Conservation (phyloP, 2,329 filamentous ascomycete species). For the Rachicladosporium sp. region DNA sequence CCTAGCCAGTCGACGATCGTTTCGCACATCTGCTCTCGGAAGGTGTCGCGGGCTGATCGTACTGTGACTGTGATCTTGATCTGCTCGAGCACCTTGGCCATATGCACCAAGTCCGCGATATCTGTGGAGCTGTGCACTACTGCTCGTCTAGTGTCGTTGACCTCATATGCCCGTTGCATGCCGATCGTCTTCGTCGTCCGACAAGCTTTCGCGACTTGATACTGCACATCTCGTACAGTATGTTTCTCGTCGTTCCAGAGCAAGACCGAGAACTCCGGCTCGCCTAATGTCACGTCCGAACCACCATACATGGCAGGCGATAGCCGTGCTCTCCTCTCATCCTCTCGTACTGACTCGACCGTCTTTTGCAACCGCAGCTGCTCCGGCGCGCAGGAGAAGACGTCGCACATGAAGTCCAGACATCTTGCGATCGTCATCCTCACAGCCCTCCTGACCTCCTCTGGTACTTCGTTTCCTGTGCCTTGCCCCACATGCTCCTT, state of each 20-base stretch:
- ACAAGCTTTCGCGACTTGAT: constrained; percentile 85
- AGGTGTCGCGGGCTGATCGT: constrained; percentile 83
- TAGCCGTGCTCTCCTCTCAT: constrained; percentile 70
- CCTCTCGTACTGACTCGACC: constrained; percentile 62
- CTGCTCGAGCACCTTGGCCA: constrained; percentile 79
- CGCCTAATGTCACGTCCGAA: constrained; percentile 14
- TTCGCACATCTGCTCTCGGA: constrained; percentile 97
- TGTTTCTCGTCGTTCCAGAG: constrained; percentile 99
- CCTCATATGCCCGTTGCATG: constrained; percentile 67
- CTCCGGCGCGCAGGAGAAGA: constrained; percentile 94
- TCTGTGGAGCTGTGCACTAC: constrained; percentile 67
- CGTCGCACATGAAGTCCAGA: constrained; percentile 92
- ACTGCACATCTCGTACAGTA: constrained; percentile 77
- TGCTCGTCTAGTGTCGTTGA: constrained; percentile 76
- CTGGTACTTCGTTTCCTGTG: constrained; percentile 41
- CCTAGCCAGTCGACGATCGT: constrained; percentile 92
- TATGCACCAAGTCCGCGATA: constrained; percentile 58
- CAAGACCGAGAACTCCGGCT: constrained; percentile 68
- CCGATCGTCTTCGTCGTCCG: constrained; percentile 58
- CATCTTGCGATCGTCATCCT: constrained; percentile 73
- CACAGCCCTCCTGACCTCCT: constrained; percentile 64
- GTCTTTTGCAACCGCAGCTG: constrained; percentile 81
- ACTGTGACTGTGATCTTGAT: constrained; percentile 96
- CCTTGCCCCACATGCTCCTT: constrained; percentile 26
- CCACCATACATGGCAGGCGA: constrained; percentile 33